phyloP scores from a whole-genome alignment of 2,329 filamentous ascomycete species.

The Exophiala sideris region DNA sequence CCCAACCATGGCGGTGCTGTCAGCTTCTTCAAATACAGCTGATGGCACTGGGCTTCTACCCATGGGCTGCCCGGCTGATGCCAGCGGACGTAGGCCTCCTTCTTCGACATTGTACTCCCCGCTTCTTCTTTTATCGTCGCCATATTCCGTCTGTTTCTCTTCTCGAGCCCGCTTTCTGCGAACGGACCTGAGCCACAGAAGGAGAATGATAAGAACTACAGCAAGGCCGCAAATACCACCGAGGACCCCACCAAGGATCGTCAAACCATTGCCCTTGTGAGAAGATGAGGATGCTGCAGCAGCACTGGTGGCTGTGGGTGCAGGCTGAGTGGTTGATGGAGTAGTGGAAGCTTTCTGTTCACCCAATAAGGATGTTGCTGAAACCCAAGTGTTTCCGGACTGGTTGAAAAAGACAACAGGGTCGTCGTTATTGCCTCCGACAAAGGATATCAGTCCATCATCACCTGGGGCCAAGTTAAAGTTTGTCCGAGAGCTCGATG shows the following conservation, averaged over 20 bases:
- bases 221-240: constrained; percentile 76
- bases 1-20: constrained; percentile 38
- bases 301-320: constrained; percentile 32
- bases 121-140: constrained; percentile 54
- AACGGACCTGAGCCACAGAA: constrained; percentile 64
- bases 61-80: constrained; percentile 44
- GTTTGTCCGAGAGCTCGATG: constrained; percentile 60
- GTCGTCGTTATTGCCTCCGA: constrained; percentile 67
- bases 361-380: constrained; percentile 63
- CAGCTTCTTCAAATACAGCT: constrained; percentile 27
- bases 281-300: constrained; percentile 35
- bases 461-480: constrained; percentile 69
- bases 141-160: constrained; percentile 47
- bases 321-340: constrained; percentile 29
- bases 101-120: constrained; percentile 42
- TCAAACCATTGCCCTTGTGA: constrained; percentile 40
- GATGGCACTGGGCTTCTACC: constrained; percentile 42
- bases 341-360: constrained; percentile 36
- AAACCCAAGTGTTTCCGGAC: constrained; percentile 71
- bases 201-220: constrained; percentile 65
- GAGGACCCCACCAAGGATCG: constrained; percentile 76
- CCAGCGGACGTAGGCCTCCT: constrained; percentile 43
- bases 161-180: constrained; percentile 50
- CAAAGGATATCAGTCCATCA: constrained; percentile 67
- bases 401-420: constrained; percentile 75